Base-by-base conservation (phyloP, 2,329 filamentous ascomycete genomes). In the Blastomyces gilchristii region DNA sequence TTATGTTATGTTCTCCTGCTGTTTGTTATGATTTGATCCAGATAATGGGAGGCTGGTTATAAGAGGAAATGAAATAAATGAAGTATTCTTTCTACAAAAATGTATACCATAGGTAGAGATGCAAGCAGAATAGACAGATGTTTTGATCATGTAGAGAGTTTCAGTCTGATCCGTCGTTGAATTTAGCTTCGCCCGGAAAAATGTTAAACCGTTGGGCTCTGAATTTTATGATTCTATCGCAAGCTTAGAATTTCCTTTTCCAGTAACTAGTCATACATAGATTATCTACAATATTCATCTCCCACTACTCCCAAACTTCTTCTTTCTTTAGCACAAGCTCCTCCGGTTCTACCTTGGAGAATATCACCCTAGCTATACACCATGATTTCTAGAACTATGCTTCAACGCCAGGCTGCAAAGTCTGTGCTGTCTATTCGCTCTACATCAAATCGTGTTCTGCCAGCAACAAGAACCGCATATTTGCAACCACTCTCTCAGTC, bases 301-400 rank as follows among this genome's bases (percentile, higher is more conserved):
- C 56, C 25, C 12, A 28, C 41, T 3, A 41, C 39, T 28, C 43
- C 43, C 28, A 34, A 39, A 28, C 14, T 0, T 12, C 50, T 54
- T 31, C 31, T 34, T 41, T 53, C 43, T 12, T 43, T 34, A 39
- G 37, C 37, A 50, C 34, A 22, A 62, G 62, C 58, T 25, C 7
- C 28, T 34, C 41, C 54, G 41, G 25, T 39, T 49, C 31, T 47
- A 25, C 41, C 41, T 18, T 25, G 31, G 39, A 57, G 18, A 31
- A 56, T 22, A 56, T 41, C 12, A 41, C 37, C 16, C 12, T 47
- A 34, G 37, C 11, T 25, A 12, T 31, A 22, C 47, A 63, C 16
- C 49, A 79, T 79, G 77, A 73, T 79, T 69, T 74, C 76, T 67
- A 73, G 74, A 69, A 71, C 74, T 62, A 64, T 79, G 61, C 66